phyloP scores from a whole-genome alignment of 2,329 filamentous ascomycete genomes.

The Trichoderma simmonsii region DNA sequence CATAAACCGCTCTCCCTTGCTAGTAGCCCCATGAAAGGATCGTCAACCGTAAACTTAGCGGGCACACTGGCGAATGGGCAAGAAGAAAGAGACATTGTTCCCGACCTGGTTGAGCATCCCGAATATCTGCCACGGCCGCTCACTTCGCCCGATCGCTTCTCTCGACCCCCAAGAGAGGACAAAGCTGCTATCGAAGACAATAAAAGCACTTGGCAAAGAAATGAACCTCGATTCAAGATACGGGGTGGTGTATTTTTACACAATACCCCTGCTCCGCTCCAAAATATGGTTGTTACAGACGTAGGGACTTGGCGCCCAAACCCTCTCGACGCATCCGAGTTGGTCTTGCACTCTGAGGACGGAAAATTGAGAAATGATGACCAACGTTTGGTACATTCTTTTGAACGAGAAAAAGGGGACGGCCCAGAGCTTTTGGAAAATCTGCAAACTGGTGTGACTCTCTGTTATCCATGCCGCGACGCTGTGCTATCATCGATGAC shows the following conservation, averaged over 20 bases:
- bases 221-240: neutral
- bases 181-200: neutral
- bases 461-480: neutral
- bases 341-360: neutral
- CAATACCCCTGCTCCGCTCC: slow-evolving; percentile 2
- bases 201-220: neutral
- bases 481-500: neutral
- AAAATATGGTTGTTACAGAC: slow-evolving; percentile 12
- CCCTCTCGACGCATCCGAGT: neutral
- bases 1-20: neutral
- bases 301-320: neutral
- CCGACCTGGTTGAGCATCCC: neutral
- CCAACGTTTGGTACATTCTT: neutral
- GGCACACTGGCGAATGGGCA: neutral
- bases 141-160: neutral
- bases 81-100: neutral
- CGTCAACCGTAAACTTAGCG: neutral
- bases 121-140: slow-evolving; percentile 15
- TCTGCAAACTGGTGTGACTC: neutral
- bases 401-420: neutral
- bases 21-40: neutral
- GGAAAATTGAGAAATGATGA: neutral
- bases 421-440: neutral
- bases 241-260: neutral
- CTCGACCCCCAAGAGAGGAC: neutral